phyloP scores from a whole-genome alignment of 75 land plant genomes.

The Sequoiadendron giganteum region DNA sequence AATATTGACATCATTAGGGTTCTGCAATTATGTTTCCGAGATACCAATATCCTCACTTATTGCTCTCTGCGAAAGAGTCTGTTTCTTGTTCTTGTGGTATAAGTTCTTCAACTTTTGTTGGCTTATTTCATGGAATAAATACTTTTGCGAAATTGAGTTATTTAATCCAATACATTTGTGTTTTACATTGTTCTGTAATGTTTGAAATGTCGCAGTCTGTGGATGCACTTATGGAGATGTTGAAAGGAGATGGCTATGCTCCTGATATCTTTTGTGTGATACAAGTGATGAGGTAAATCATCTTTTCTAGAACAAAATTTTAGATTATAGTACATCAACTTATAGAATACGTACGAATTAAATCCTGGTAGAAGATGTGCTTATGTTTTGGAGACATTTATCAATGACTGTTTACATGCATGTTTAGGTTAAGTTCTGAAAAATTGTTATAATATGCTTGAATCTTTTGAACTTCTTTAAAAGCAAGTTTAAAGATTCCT shows the following conservation, averaged over 20 bases:
- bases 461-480: background rate
- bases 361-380: background rate
- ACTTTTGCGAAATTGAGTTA: background rate
- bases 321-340: background rate
- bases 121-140: background rate
- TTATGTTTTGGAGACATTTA: background rate
- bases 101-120: background rate
- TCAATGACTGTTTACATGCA: background rate
- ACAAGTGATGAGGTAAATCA: conserved; percentile 68
- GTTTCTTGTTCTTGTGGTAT: background rate
- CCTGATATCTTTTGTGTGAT: conserved; percentile 66
- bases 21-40: background rate
- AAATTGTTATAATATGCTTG: background rate
- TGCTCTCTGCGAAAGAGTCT: background rate
- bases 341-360: background rate
- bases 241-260: conserved; percentile 53
- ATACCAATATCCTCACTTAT: background rate
- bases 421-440: background rate
- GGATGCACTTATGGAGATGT: conserved; percentile 68
- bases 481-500: background rate
- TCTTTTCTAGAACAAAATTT: background rate
- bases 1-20: background rate
- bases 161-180: background rate
- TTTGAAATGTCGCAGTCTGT: conserved; percentile 44
- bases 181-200: background rate